Conservation (phyloP, 1,284 basidiomycete species). For the Hemileccinum hortonii region DNA sequence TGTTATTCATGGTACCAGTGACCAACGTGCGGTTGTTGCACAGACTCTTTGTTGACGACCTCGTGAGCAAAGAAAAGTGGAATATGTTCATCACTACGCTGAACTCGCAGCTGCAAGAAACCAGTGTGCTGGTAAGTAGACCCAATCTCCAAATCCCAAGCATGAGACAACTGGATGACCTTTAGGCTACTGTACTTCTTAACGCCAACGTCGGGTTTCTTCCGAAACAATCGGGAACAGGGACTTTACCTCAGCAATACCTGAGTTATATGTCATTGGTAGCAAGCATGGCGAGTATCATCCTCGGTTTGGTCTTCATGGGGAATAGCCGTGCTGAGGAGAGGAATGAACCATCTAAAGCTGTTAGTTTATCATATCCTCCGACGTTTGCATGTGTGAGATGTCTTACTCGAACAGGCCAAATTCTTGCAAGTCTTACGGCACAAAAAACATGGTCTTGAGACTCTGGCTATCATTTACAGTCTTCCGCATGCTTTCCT, state of each 20-base stretch:
- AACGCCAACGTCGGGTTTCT: slow-evolving; percentile 44
- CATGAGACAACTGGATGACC: not conserved
- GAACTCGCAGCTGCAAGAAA: slow-evolving; percentile 35
- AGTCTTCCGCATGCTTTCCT: slow-evolving; percentile 39
- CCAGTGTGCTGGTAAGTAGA: slow-evolving; percentile 33
- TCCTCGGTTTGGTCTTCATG: slow-evolving; percentile 42
- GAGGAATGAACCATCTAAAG: slow-evolving; percentile 26
- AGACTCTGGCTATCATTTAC: slow-evolving; percentile 39
- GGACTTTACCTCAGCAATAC: slow-evolving; percentile 30
- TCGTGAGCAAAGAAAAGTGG: slow-evolving; percentile 34
- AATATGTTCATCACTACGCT: slow-evolving; percentile 32
- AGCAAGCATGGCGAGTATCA: slow-evolving; percentile 40
- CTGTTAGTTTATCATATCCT: slow-evolving; percentile 20
- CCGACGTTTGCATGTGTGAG: not conserved
- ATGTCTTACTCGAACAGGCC: slow-evolving; percentile 21
- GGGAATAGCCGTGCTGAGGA: slow-evolving; percentile 35
- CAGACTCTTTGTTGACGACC: slow-evolving; percentile 40
- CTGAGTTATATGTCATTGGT: slow-evolving; percentile 42
- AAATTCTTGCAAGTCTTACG: slow-evolving; percentile 26
- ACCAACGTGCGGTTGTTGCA: slow-evolving; percentile 41
- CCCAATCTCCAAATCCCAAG: too few relatives aligned
- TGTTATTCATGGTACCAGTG: slow-evolving; percentile 46
- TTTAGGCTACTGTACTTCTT: slow-evolving; percentile 42
- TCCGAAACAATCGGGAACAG: slow-evolving; percentile 32
- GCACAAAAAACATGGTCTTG: slow-evolving; percentile 32